These are phyloP conservation scores for Boletus patriciae DNA, from an alignment of 768 basidiomycete genomes.

Conservation along the genomic window DNA sequence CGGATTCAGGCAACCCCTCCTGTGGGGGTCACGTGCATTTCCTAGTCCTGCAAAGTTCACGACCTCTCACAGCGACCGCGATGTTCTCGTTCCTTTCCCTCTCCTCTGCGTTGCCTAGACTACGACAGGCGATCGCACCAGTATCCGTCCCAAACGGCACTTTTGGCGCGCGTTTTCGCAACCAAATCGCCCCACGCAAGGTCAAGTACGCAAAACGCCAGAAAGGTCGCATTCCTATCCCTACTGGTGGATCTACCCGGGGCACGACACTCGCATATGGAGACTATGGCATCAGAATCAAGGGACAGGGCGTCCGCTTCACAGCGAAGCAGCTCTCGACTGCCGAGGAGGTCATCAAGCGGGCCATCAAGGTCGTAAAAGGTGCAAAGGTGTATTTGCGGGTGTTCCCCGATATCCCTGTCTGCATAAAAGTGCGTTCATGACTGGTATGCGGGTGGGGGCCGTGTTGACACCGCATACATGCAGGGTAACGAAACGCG, in stretches of 20 bases:
- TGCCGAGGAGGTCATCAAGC: constrained; percentile 83
- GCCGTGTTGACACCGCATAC: constrained; percentile 1
- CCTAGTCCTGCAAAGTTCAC: neutral
- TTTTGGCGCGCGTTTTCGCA: constrained; percentile 38
- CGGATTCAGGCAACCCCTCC: constrained; percentile 14
- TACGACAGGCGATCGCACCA: constrained; percentile 12
- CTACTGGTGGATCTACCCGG: constrained; percentile 86
- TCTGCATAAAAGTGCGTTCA: constrained; percentile 84
- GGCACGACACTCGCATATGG: constrained; percentile 92
- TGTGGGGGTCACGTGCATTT: constrained; percentile 17
- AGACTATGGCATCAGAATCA: constrained; percentile 89
- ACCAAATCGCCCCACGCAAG: constrained; percentile 77
- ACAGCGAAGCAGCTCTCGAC: constrained; percentile 88
- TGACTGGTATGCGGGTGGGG: neutral
- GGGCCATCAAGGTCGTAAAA: constrained; percentile 87
- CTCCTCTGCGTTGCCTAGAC: constrained; percentile 11
- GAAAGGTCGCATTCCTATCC: constrained; percentile 85
- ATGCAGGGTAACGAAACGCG: constrained; percentile 92
- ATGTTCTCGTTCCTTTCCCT: constrained; percentile 26
- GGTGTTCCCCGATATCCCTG: constrained; percentile 95
- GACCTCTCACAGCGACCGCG: neutral
- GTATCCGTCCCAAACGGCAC: constrained; percentile 14
- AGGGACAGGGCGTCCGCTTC: constrained; percentile 75
- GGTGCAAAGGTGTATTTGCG: constrained; percentile 84
- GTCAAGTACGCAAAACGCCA: constrained; percentile 86